A percentile compares a stretch with the other conserved stretches of the same genome.
phyloP scores from a whole-genome alignment of 805 yeast genomes.

The Metschnikowia hibisci region DNA sequence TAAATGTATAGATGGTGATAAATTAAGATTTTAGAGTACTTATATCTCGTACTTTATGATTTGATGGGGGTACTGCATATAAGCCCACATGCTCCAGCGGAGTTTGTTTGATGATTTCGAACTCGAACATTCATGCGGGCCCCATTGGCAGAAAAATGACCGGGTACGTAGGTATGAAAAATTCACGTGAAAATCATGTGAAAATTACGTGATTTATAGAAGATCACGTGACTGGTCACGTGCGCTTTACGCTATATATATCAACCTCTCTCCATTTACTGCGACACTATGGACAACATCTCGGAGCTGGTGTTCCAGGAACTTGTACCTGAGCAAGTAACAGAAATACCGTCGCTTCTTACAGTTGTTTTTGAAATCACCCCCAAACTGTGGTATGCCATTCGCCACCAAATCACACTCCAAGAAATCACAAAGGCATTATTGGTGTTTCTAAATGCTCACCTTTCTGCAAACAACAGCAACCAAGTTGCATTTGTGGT shows the following conservation, averaged over 20 bases:
- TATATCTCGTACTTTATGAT: too few species aligned
- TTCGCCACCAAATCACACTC: slow-evolving; percentile 46
- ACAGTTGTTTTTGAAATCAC: slow-evolving; percentile 76
- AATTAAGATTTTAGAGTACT: too few species aligned
- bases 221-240: not conserved
- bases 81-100: too few species aligned
- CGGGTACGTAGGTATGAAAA: too few species aligned
- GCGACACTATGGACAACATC: slow-evolving; percentile 56
- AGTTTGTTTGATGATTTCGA: too few species aligned
- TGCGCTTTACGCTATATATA: not conserved
- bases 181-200: too few species aligned
- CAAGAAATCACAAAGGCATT: slow-evolving; percentile 61
- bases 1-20: too few species aligned
- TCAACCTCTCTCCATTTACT: not conserved
- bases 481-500: slow-evolving; percentile 81
- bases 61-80: too few species aligned
- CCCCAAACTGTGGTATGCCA: slow-evolving; percentile 61
- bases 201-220: too few species aligned
- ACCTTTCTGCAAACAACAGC: slow-evolving; percentile 76
- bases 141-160: too few species aligned
- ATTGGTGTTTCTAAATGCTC: slow-evolving; percentile 80
- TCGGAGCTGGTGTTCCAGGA: slow-evolving; percentile 54
- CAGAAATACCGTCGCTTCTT: slow-evolving; percentile 66
- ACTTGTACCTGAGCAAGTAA: slow-evolving; percentile 21
- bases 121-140: too few species aligned